Conservation (phyloP, 441 rosid genomes). For the Pelargonium myrrhifolium region DNA sequence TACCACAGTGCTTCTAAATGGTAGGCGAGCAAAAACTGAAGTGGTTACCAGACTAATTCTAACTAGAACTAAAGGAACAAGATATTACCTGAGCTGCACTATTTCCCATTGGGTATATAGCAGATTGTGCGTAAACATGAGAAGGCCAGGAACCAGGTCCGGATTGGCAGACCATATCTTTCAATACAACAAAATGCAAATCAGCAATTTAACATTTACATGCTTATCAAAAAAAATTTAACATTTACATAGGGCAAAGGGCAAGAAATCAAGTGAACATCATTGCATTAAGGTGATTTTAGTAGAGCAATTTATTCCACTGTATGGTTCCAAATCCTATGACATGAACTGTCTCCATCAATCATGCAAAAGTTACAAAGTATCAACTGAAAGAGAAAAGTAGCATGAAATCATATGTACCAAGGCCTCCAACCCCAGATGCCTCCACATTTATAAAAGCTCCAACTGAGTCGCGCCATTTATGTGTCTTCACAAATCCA, state of each 20-base stretch:
- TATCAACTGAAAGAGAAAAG: constrained; percentile 10
- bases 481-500: constrained; percentile 83
- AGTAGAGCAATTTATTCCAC: neutral
- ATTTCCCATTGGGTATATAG: constrained; percentile 89
- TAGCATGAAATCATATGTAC: constrained; percentile 34
- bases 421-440: constrained; percentile 88
- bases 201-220: constrained; percentile 7
- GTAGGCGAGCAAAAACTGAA: constrained; percentile 1
- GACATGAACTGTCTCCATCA: constrained; percentile 1
- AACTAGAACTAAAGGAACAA: constrained; percentile 9
- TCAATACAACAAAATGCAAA: constrained; percentile 18
- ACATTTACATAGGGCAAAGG: too few species aligned
- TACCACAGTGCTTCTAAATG: neutral
- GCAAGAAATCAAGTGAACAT: neutral
- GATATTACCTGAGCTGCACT: constrained; percentile 88
- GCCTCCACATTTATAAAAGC: constrained; percentile 96
- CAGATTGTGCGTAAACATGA: constrained; percentile 74
- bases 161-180: constrained; percentile 97
- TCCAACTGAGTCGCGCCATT: constrained; percentile 82
- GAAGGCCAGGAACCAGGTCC: constrained; percentile 98
- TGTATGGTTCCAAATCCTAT: neutral
- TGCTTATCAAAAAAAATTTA: too few species aligned
- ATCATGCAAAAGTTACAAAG: neutral
- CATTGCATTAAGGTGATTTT: neutral
- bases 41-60: constrained; percentile 12